Base-by-base conservation (phyloP, 2,329 filamentous ascomycete genomes). In the Stagonosporopsis chrysanthemi region DNA sequence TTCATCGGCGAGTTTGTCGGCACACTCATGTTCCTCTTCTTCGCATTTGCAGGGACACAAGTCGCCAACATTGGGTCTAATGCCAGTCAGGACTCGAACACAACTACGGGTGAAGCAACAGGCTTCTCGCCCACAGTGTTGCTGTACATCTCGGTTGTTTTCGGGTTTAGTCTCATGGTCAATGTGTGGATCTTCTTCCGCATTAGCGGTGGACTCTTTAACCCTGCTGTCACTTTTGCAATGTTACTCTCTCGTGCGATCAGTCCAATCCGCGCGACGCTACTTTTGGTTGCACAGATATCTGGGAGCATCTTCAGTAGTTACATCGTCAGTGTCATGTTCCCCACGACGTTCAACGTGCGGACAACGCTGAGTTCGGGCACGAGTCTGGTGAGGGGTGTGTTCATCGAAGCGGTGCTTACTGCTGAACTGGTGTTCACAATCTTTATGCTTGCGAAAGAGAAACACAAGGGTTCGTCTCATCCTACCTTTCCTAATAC, bases 401-500 rank as follows among this genome's bases (percentile, higher is more conserved):
- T 82, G 1, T 82, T 75, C 43, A 81, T 82, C 39, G 80, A 77
- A 39, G 66, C 67, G 2, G 57, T 77, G 1, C 54, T 77, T 15
- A 77, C 74, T 0, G 70, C 74, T 0, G 67, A 75, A 36, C 56
- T 77, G 47, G 73, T 77, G 35, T 77, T 77, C 44, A 76, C 73
- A 1, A 75, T 77, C 19, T 72, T 76, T 52, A 88, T 91, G 83
- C 78, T 90, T 40, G 88, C 88, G 0, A 85, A 86, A 23, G 88
- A 91, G 72, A 91, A 92, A 78, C 88, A 91, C 68, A 86, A 62
- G 77, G 69, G 69, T 72, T 63, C 38, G 58, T 60, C 15, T 2
- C 4, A 5, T 14, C 2, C 9, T 8, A n/a, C 17, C 6, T 2
- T 23, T 12, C 38, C 29, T 19, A 15, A 8, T 3, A 26, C 23